Evolutionary conservation across 768 basidiomycete genomes (phyloP).

Genomic region (Mycena latifolia): DNA sequence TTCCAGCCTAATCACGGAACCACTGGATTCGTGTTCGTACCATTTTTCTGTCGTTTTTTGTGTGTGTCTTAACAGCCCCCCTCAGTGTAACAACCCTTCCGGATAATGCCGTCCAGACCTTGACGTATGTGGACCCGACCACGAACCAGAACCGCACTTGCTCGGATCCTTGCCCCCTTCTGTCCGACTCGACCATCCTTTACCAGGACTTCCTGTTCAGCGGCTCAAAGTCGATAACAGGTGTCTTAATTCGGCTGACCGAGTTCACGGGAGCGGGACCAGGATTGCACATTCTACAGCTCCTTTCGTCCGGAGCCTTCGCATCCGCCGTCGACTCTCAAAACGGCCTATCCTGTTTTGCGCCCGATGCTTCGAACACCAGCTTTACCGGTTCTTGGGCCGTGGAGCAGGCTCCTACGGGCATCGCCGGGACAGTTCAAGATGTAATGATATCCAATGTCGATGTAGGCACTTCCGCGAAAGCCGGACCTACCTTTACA

Average conservation of each 20-base stretch:
- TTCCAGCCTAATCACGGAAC: slow-evolving; percentile 86
- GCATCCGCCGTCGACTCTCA: slow-evolving; percentile 75
- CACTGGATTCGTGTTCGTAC: slow-evolving; percentile 84
- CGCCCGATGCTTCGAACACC: slow-evolving; percentile 79
- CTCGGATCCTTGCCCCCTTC: slow-evolving; percentile 82
- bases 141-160: slow-evolving; percentile 86
- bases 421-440: slow-evolving; percentile 85
- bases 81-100: slow-evolving; percentile 88
- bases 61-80: slow-evolving; percentile 29
- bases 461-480: slow-evolving; percentile 69
- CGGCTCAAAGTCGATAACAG: slow-evolving; percentile 76
- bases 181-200: slow-evolving; percentile 77
- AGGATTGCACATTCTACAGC: slow-evolving; percentile 91
- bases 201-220: slow-evolving; percentile 97
- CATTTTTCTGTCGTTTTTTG: slow-evolving; percentile 4
- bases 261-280: slow-evolving; percentile 80
- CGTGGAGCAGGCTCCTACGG: slow-evolving; percentile 70
- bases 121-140: slow-evolving; percentile 83
- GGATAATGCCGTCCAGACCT: slow-evolving; percentile 82
- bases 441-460: slow-evolving; percentile 78
- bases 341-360: slow-evolving; percentile 81
- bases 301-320: slow-evolving; percentile 93
- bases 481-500: slow-evolving; percentile 82
- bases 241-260: slow-evolving; percentile 87
- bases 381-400: slow-evolving; percentile 80